Base-by-base conservation (phyloP, 805 yeast genomes). In the Kodamaea restingae region DNA sequence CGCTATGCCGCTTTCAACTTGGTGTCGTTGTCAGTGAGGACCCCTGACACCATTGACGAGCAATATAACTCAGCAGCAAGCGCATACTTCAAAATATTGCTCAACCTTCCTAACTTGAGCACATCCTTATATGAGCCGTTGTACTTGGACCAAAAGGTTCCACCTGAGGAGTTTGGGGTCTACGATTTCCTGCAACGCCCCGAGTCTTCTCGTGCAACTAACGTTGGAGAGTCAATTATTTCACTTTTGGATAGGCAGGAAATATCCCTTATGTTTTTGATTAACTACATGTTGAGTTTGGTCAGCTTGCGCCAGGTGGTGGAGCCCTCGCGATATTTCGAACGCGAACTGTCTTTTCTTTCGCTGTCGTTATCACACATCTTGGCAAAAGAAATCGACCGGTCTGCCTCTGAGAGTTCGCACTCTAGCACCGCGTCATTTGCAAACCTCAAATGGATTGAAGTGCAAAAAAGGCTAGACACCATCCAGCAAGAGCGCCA, bases 1-100 rank as follows among this genome's bases (percentile, higher is more conserved):
- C 50, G 52, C 27, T 64, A 46, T 38, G 42, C 52, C 7, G 65
- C 61, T 4, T 60, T 55, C 41, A 57, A 57, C 37, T 49, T 60
- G 40, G 43, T 56, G 18, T 18, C 50, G 4, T 35, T 57, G 15
- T 50, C 63, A 3, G 25, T 53, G 9, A 15, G 7, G n/a, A 36
- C 27, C 21, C 42, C 38, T 9, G 24, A 14, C 6, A 30, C 3
- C 14, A 30, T 17, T 4, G 21, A 30, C 21, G 21, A 30, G n/a
- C 11, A 18, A 6, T 15, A 30, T 8, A 30, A 30, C 12, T 9
- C 6, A 6, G 4, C 20, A 7, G 21, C 20, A 7, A 17, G 10
- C 8, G 32, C 12, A 7, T 58, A 55, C 39, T 61, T 59, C 38
- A 54, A 51, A 31, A 43, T 51, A 15, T 38, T 60, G 27, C 41